phyloP scores from a whole-genome alignment of 306 rosid genomes.

The Senna tora region DNA sequence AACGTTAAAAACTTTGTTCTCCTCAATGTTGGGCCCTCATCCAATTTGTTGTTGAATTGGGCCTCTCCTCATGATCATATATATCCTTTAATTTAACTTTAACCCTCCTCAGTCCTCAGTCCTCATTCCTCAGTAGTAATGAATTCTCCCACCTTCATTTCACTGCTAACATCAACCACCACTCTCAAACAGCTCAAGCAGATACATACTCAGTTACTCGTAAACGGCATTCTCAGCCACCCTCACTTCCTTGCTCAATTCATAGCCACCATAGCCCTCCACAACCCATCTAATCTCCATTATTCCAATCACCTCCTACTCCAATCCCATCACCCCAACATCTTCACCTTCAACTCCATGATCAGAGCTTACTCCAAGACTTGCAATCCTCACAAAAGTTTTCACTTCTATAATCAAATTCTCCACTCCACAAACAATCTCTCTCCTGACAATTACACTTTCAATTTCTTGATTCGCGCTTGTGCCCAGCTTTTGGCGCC shows the following conservation, averaged over 20 bases:
- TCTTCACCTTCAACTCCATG: conserved; percentile 66
- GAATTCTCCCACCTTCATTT: conserved; percentile 5
- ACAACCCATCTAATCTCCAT: conserved; percentile 30
- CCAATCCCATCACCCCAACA: conserved; percentile 45
- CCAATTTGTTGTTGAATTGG: too few species aligned
- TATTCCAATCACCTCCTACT: conserved; percentile 34
- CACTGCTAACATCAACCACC: conserved; percentile 25
- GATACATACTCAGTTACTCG: conserved; percentile 35
- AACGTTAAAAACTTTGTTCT: too few species aligned
- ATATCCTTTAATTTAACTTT: too few species aligned
- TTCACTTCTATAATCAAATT: conserved; percentile 49
- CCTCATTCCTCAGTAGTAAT: too few species aligned
- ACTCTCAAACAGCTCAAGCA: conserved; percentile 33
- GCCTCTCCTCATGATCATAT: too few species aligned
- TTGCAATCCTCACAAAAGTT: conserved; percentile 54
- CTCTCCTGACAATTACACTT: conserved; percentile 56
- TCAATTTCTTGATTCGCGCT: conserved; percentile 54
- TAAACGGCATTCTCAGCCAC: conserved; percentile 16
- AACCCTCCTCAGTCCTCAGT: too few species aligned
- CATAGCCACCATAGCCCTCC: conserved; percentile 29
- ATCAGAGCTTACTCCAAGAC: conserved; percentile 67
- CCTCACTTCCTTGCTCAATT: conserved; percentile 23
- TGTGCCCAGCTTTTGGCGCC: conserved; percentile 42
- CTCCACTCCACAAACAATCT: conserved; percentile 33
- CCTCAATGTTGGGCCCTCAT: too few species aligned